Percentiles rank a stretch among this genome's conserved stretches.
phyloP scores from a whole-genome alignment of 140 eudicot genomes.

The Ambrosia hybrid region DNA sequence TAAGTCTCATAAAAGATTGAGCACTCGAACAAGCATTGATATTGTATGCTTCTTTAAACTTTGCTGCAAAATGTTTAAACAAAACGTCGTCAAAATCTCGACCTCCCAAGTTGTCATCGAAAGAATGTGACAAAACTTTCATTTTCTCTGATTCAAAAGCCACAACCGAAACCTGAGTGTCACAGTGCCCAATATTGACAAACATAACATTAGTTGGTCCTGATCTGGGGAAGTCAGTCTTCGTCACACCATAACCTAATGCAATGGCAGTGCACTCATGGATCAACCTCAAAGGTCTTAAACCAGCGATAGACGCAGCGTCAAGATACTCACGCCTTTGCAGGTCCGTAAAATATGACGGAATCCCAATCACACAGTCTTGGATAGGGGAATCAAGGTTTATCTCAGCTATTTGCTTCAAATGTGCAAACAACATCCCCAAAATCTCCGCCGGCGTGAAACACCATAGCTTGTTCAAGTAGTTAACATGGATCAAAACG shows the following conservation, averaged over 20 bases:
- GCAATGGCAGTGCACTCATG: slow-evolving; percentile 79
- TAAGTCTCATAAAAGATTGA: slow-evolving; percentile 62
- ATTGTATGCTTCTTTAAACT: slow-evolving; percentile 7
- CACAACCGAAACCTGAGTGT: slow-evolving; percentile 74
- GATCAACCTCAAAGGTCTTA: slow-evolving; percentile 59
- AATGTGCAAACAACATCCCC: slow-evolving; percentile 70
- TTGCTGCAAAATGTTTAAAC: slow-evolving; percentile 12
- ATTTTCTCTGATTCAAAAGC: slow-evolving; percentile 58
- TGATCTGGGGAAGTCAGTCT: slow-evolving; percentile 42
- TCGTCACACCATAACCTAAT: slow-evolving; percentile 71
- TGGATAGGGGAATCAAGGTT: slow-evolving; percentile 40
- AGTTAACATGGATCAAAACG: slow-evolving; percentile 53
- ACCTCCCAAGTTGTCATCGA: slow-evolving; percentile 68
- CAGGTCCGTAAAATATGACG: slow-evolving; percentile 60
- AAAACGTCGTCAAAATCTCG: slow-evolving; percentile 80
- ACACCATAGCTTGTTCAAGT: slow-evolving; percentile 43
- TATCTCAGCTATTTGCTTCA: slow-evolving; percentile 61
- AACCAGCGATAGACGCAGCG: slow-evolving; percentile 68
- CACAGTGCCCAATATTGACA: slow-evolving; percentile 73
- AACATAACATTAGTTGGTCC: slow-evolving; percentile 56
- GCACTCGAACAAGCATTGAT: slow-evolving; percentile 57
- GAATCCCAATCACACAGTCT: slow-evolving; percentile 74
- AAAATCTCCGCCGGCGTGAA: slow-evolving; percentile 66
- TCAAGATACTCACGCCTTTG: slow-evolving; percentile 65
- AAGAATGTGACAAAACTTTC: slow-evolving; percentile 69